These are phyloP conservation scores for Pilaira anomala DNA, from an alignment of 192 early-diverging fungal species.

Conservation along the genomic window DNA sequence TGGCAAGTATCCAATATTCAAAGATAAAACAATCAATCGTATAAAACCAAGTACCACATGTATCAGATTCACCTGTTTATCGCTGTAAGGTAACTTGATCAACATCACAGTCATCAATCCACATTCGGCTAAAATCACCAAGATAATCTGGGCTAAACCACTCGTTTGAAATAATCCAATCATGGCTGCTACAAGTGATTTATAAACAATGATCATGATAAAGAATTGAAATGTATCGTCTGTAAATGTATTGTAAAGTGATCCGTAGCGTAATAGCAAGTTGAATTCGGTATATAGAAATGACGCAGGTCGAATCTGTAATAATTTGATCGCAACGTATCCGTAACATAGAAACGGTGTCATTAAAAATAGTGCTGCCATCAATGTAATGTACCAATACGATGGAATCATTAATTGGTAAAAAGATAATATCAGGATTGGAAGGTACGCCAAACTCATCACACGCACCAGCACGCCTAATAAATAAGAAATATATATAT, in stretches of 20 bases:
- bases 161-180: conserved; percentile 41
- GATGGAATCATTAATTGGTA: conserved; percentile 48
- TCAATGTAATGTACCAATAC: conserved; percentile 25
- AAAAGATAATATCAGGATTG: conserved; percentile 39
- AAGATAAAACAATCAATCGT: conserved; percentile 33
- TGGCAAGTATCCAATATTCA: conserved; percentile 39
- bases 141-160: conserved; percentile 43
- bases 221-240: conserved; percentile 26
- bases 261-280: conserved; percentile 41
- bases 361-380: conserved; percentile 34
- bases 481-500: not conserved
- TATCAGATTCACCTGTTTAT: conserved; percentile 37
- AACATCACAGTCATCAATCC: conserved; percentile 37
- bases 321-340: conserved; percentile 37
- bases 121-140: conserved; percentile 38
- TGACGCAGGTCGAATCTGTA: conserved; percentile 31
- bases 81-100: conserved; percentile 42
- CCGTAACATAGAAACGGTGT: conserved; percentile 30
- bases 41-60: conserved; percentile 33
- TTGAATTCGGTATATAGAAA: conserved; percentile 38
- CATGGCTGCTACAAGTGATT: conserved; percentile 37
- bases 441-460: conserved; percentile 39
- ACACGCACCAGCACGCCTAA: conserved; percentile 43
- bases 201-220: conserved; percentile 18
- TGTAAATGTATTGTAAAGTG: conserved; percentile 46